Conservation (phyloP, 2,329 filamentous ascomycete species). For the Aspergillus candidus region DNA sequence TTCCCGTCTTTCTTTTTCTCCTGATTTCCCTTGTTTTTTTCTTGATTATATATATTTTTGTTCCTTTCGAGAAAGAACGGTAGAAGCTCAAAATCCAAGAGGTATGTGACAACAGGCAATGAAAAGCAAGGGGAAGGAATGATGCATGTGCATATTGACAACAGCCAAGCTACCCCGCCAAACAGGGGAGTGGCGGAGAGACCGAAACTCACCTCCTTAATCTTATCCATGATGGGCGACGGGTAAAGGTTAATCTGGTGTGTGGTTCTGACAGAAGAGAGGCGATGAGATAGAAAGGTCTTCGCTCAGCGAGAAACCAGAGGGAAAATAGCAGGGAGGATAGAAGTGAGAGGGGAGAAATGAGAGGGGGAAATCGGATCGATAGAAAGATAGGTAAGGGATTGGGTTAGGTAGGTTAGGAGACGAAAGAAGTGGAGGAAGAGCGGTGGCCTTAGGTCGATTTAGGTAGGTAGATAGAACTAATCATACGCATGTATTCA, state of each 20-base stretch:
- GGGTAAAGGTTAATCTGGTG: conserved; percentile 19
- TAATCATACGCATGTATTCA: no score
- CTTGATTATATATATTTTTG: conserved; percentile 20
- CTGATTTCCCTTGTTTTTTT: neutral
- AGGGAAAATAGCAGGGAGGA: conserved; percentile 6
- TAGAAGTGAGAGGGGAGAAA: conserved; percentile 3
- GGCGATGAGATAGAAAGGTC: conserved; percentile 22
- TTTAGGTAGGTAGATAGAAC: no score
- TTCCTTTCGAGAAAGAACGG: neutral
- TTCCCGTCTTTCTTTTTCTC: no score
- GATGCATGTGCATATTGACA: conserved; percentile 19
- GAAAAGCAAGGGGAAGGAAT: conserved; percentile 12
- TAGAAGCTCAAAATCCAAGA: conserved; percentile 8
- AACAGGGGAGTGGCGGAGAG: conserved; percentile 17
- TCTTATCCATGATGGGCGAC: conserved; percentile 66
- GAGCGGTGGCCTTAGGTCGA: neutral
- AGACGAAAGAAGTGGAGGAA: conserved; percentile 15
- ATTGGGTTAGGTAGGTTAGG: conserved; percentile 9
- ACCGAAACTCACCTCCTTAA: conserved; percentile 69
- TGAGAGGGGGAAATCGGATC: conserved; percentile 7
- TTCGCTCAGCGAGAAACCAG: conserved; percentile 35
- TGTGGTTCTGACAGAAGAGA: conserved; percentile 16
- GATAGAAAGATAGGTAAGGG: conserved; percentile 12
- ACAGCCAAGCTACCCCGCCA: conserved; percentile 37
- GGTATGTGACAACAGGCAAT: no score